Evolutionary conservation across 805 yeast species (phyloP).

Genomic region (Candida wancherniae): DNA sequence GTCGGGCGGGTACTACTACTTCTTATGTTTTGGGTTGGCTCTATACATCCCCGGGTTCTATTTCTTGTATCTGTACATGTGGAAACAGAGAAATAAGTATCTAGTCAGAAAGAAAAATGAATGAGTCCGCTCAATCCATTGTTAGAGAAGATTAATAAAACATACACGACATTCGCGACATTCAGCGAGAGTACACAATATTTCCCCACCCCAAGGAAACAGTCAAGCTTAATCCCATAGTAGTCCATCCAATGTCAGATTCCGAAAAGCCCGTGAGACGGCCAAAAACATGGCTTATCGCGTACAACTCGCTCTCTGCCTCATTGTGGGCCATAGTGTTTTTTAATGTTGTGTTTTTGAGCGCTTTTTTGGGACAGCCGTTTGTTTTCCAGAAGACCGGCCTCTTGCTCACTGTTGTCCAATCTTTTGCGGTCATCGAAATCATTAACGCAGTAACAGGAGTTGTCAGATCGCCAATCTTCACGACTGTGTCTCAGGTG

Average conservation of each 20-base stretch:
- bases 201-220: too few relatives aligned
- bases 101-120: not conserved
- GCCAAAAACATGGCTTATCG: conserved; percentile 35
- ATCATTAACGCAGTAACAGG: conserved; percentile 75
- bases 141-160: too few relatives aligned
- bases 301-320: conserved; percentile 40
- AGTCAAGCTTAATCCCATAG: too few relatives aligned
- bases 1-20: conserved; percentile 17
- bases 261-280: conserved; percentile 10
- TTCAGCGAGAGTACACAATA: too few relatives aligned
- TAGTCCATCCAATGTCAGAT: too few relatives aligned
- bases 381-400: conserved; percentile 56
- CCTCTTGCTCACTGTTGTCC: conserved; percentile 58
- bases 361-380: conserved; percentile 54
- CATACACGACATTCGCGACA: too few relatives aligned
- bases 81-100: conserved; percentile 23
- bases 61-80: conserved; percentile 26
- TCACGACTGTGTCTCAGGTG: conserved; percentile 85
- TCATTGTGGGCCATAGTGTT: conserved; percentile 39
- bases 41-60: conserved; percentile 30
- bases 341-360: conserved; percentile 35
- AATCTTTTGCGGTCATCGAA: conserved; percentile 76
- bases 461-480: conserved; percentile 75
- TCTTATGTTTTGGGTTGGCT: conserved; percentile 20
- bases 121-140: too few relatives aligned